Conservation (phyloP, 805 yeast species). For the Candida incommunis region DNA sequence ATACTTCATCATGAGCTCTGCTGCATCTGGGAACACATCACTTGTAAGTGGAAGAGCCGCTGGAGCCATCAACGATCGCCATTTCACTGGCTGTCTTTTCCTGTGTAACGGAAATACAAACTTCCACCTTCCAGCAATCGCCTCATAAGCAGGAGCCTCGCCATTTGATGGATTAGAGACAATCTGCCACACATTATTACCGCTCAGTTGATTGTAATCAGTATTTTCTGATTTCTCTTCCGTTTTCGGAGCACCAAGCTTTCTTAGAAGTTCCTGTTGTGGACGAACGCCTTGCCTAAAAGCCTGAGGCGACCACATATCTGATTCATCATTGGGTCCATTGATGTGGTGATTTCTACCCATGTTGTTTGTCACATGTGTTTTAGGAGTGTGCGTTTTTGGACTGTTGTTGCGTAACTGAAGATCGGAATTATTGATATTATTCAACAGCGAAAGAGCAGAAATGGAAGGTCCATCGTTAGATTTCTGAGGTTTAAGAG, state of each 20-base stretch:
- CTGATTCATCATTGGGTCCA: not conserved
- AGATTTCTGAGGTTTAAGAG: not conserved
- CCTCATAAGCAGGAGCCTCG: constrained; percentile 24
- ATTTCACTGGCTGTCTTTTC: constrained; percentile 57
- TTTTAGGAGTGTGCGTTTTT: not conserved
- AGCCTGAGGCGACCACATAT: not conserved
- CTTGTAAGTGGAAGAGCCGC: constrained; percentile 82
- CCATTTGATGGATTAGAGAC: constrained; percentile 69
- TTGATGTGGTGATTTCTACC: not conserved
- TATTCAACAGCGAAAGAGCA: not conserved
- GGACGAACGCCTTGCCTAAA: not conserved
- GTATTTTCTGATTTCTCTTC: not conserved
- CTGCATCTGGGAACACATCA: constrained; percentile 55
- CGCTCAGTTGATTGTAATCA: constrained; percentile 1
- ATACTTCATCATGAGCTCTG: constrained; percentile 58
- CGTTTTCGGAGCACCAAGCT: not conserved
- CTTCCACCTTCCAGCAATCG: constrained; percentile 70
- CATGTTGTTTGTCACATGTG: not conserved
- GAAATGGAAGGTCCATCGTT: not conserved
- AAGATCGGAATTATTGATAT: not conserved
- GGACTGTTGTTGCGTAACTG: not conserved
- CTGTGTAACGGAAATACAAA: constrained; percentile 72
- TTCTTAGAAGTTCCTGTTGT: not conserved
- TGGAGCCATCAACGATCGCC: constrained; percentile 90
- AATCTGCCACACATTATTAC: constrained; percentile 40